Base-by-base conservation (phyloP, 1,139 yeast genomes). In the Taphrina communis region DNA sequence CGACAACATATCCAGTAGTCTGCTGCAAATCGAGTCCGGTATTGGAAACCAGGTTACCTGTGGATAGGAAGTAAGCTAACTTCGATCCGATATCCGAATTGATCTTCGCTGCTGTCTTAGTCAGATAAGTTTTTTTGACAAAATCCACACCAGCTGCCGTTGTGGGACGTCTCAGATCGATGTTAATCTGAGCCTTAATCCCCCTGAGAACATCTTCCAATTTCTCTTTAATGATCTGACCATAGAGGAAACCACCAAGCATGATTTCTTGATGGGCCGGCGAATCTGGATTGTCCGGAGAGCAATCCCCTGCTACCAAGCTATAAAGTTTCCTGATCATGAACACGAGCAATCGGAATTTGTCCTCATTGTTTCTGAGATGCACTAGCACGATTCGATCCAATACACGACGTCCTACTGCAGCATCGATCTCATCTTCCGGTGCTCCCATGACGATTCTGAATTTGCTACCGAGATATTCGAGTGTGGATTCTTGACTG, bases 211-310 rank as follows among this genome's bases (percentile, higher is more conserved):
- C 93, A 78, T 95, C 99, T 73, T 94, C 99, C 73, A 94, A 88
- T 78, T 94, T 94, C 80, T 94, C 99, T 79, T 95, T 94, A 76
- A 94, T 80, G 74, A 94, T 94, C 97, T 93, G 93, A 73, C 98
- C 98, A 76, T 91, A 94, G 70, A 94, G 82, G 84, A 94, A 92
- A 31, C 99, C 99, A 72, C 99, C 99, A 69, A 94, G 83, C 73
- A 94, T 82, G 42, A 94, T 92, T 81, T 94, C 99, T 81, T 94
- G 99, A 82, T 94, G 98, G 82, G 95, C 99, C 9, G 97, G 91
- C 56, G 98, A 96, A 88, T 94, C 99, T 76, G 99, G 99, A 81
- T 95, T 94, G 79, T 94, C 99, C 35, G 97, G 95, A 70, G 94
- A 83, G 80, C 98, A 93, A 77, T 93, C 97, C 70, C 98, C 98